These are phyloP conservation scores for Thermochaetoides dissita DNA, from an alignment of 2,329 filamentous ascomycete genomes.

Conservation along the genomic window DNA sequence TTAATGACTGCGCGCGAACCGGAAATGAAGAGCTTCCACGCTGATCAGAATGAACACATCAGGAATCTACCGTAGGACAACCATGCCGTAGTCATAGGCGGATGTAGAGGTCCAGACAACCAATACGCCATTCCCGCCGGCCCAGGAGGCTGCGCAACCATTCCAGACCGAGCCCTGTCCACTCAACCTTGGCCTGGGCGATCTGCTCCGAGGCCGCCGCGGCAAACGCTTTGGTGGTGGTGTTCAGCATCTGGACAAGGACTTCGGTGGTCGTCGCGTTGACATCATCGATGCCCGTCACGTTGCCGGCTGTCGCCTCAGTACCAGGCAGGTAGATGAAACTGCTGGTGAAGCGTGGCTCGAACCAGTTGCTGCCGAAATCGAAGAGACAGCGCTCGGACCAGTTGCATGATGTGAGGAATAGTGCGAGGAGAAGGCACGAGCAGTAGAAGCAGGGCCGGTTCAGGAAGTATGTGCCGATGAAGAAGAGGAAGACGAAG, in stretches of 20 bases:
- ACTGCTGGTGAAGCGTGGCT: conserved; percentile 46
- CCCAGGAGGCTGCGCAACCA: conserved; percentile 76
- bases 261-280: conserved; percentile 28
- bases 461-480: conserved; percentile 91
- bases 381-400: conserved; percentile 87
- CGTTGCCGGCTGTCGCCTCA: conserved; percentile 15
- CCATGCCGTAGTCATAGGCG: conserved; percentile 37
- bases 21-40: too few relatives aligned
- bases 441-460: conserved; percentile 97
- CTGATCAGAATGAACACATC: too few relatives aligned
- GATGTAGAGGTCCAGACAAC: conserved; percentile 80
- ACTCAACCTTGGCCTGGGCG: conserved; percentile 42
- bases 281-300: conserved; percentile 23
- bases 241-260: conserved; percentile 45
- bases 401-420: conserved; percentile 83
- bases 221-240: conserved; percentile 54
- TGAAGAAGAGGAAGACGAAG: conserved; percentile 79
- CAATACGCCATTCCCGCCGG: conserved; percentile 75
- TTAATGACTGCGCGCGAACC: too few relatives aligned
- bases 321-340: conserved; percentile 14
- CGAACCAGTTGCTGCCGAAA: conserved; percentile 83
- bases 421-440: conserved; percentile 84
- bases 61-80: too few relatives aligned
- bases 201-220: conserved; percentile 53
- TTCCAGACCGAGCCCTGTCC: conserved; percentile 67